Evolutionary conservation across 1,284 basidiomycete genomes (phyloP).

Genomic region (Afroboletus lepidellus): DNA sequence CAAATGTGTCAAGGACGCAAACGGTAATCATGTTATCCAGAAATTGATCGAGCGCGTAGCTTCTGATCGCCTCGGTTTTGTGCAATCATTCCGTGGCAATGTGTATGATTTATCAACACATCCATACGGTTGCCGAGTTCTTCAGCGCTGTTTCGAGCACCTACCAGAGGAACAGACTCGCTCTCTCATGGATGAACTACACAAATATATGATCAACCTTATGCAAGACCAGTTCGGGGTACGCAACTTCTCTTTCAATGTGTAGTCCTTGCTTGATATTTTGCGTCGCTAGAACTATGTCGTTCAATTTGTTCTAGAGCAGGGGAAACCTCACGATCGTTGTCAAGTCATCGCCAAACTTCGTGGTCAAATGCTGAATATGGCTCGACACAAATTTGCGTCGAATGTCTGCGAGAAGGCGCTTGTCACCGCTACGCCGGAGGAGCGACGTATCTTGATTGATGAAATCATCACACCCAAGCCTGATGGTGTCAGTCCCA

Average conservation of each 20-base stretch:
- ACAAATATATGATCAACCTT: constrained; percentile 65
- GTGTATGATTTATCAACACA: constrained; percentile 87
- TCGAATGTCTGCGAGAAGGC: constrained; percentile 98
- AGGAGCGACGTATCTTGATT: constrained; percentile 68
- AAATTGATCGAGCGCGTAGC: constrained; percentile 83
- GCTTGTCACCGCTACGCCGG: constrained; percentile 62
- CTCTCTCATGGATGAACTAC: constrained; percentile 83
- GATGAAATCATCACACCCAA: constrained; percentile 78
- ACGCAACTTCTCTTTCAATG: constrained; percentile 22
- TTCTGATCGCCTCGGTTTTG: constrained; percentile 74
- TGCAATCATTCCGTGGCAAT: constrained; percentile 77
- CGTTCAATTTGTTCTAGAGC: constrained; percentile 89
- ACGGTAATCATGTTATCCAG: constrained; percentile 94
- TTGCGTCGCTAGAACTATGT: constrained; percentile 81
- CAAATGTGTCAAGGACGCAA: constrained; percentile 88
- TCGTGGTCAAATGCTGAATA: constrained; percentile 74
- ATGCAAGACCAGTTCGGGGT: constrained; percentile 92
- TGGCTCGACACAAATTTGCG: constrained; percentile 93
- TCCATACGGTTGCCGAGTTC: constrained; percentile 92
- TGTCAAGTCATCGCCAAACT: constrained; percentile 69
- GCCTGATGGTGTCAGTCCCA: constrained; percentile 59
- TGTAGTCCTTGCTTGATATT: constrained; percentile 4
- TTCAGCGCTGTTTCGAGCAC: constrained; percentile 91
- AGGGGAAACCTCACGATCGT: constrained; percentile 73
- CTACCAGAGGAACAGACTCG: constrained; percentile 69